Conservation (phyloP, 1,284 basidiomycete genomes). For the Caloboletus inedulis region DNA sequence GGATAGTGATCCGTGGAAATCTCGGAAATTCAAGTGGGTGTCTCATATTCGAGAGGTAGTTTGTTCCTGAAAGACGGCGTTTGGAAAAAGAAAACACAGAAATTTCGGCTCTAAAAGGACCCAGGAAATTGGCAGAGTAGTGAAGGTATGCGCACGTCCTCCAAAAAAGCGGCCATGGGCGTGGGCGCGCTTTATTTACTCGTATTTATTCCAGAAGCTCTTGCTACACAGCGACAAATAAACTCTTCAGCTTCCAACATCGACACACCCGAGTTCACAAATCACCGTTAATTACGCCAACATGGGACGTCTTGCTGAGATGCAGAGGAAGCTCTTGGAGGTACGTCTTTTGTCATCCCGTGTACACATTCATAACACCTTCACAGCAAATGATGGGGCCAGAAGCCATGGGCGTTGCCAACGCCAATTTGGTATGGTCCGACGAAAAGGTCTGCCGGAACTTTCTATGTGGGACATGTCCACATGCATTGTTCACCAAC, state of each 20-base stretch:
- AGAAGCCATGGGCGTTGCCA: slow-evolving; percentile 94
- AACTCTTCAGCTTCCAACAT: slow-evolving; percentile 9
- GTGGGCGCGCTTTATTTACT: slow-evolving; percentile 25
- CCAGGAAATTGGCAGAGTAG: background rate
- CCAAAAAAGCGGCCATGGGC: background rate
- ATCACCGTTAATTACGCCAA: slow-evolving; percentile 26
- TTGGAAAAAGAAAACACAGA: background rate
- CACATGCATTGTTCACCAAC: slow-evolving; percentile 97
- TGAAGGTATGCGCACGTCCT: background rate
- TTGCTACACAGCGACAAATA: slow-evolving; percentile 33
- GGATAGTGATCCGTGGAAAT: no score
- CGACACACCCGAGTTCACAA: background rate
- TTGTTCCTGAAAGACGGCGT: background rate
- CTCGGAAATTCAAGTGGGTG: slow-evolving; percentile 21
- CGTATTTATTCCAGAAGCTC: slow-evolving; percentile 27
- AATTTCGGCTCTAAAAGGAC: background rate
- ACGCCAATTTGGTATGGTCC: slow-evolving; percentile 90
- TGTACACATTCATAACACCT: slow-evolving; percentile 3
- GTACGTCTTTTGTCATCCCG: slow-evolving; percentile 39
- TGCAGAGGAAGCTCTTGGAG: slow-evolving; percentile 92
- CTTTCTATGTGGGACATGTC: slow-evolving; percentile 96
- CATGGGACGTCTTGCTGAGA: slow-evolving; percentile 84
- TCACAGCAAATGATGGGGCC: slow-evolving; percentile 98
- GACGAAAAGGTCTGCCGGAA: slow-evolving; percentile 99
- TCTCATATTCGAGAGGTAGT: background rate